A percentile compares a stretch with the other conserved stretches of the same genome.
Conservation (phyloP, 306 rosid species). For the Aeschynomene evenia region DNA sequence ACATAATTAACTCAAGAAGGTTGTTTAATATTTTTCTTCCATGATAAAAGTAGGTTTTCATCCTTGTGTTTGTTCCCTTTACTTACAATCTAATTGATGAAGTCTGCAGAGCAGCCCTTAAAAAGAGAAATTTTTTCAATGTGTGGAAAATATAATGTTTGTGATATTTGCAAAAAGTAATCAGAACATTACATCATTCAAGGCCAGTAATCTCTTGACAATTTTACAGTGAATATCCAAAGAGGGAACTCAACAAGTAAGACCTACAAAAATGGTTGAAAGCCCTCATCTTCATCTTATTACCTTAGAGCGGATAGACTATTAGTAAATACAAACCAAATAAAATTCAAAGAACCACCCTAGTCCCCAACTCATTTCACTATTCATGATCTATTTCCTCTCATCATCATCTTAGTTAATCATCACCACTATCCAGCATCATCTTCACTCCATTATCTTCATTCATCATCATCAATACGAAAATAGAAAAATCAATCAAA, state of each 20-base stretch:
- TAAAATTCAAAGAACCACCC: too few species aligned
- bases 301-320: slow-evolving; percentile 91
- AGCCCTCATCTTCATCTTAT: slow-evolving; percentile 7
- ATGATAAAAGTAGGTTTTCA: slow-evolving; percentile 75
- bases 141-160: slow-evolving; percentile 64
- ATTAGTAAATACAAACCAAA: too few species aligned
- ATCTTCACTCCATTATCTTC: too few species aligned
- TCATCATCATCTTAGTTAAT: too few species aligned
- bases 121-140: slow-evolving; percentile 65
- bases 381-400: too few species aligned
- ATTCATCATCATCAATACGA: too few species aligned
- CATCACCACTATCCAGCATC: too few species aligned
- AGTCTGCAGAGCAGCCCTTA: slow-evolving; percentile 76
- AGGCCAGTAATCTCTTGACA: background rate
- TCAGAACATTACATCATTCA: background rate
- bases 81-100: slow-evolving; percentile 93
- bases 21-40: slow-evolving; percentile 88
- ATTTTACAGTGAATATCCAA: too few species aligned
- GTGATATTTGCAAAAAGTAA: slow-evolving; percentile 64
- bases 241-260: background rate
- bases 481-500: too few species aligned
- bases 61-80: too few species aligned
- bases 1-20: slow-evolving; percentile 69
- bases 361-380: too few species aligned
- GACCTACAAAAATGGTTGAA: slow-evolving; percentile 18